phyloP scores from a whole-genome alignment of 1,284 basidiomycete species.

The Leccinum fallax region DNA sequence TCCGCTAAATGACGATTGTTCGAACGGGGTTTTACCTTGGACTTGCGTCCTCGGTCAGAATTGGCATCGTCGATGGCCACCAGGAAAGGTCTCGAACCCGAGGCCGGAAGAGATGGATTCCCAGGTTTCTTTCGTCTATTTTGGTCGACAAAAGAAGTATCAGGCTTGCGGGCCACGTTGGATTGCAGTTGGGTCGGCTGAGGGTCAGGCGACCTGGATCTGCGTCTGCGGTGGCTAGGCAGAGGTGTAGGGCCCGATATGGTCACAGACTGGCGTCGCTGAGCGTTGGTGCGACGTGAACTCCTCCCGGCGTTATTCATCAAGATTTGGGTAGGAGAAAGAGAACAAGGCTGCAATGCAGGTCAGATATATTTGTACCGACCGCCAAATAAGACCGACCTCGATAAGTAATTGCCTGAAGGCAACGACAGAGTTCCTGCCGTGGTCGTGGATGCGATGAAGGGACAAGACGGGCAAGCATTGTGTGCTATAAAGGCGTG shows the following conservation, averaged over 20 bases:
- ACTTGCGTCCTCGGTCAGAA: conserved; percentile 36
- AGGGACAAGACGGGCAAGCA: conserved; percentile 6
- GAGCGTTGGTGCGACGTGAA: conserved; percentile 26
- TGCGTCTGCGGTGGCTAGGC: conserved; percentile 24
- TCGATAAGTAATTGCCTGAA: conserved; percentile 1
- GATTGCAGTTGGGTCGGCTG: conserved; percentile 12
- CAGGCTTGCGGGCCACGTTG: conserved; percentile 18
- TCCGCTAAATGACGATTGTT: conserved; percentile 30
- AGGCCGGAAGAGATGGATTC: conserved; percentile 17
- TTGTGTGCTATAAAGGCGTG: conserved; percentile 20
- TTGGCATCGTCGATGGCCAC: conserved; percentile 30
- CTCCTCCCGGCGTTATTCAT: conserved; percentile 30
- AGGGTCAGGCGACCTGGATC: conserved; percentile 33
- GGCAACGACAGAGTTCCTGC: background rate
- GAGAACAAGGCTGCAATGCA: background rate
- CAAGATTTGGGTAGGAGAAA: background rate
- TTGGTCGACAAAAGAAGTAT: conserved; percentile 22
- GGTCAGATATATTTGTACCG: background rate
- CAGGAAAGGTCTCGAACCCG: conserved; percentile 28
- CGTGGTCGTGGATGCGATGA: conserved; percentile 18
- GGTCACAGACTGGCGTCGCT: conserved; percentile 22
- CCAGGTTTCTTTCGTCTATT: conserved; percentile 35
- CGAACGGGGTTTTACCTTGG: conserved; percentile 32
- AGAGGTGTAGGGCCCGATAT: conserved; percentile 23
- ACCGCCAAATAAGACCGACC: conserved; percentile 6